Base-by-base conservation (phyloP, 495 filamentous ascomycete species). In the Aspergillus funiculosus region DNA sequence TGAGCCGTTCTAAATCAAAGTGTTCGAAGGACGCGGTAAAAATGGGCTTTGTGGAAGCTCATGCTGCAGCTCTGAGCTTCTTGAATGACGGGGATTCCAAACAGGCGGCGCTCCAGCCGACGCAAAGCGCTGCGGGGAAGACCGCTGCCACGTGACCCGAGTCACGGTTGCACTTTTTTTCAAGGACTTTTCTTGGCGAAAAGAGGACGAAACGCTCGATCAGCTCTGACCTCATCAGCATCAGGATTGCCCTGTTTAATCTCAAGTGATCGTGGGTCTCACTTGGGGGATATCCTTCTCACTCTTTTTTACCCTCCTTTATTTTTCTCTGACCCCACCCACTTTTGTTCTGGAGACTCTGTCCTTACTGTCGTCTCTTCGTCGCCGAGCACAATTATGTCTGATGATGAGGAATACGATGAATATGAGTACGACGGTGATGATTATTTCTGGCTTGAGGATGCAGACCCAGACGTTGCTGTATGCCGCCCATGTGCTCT, bases 401-500 rank as follows among this genome's bases (percentile, higher is more conserved):
- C 72, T 35, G 73, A 75, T 48, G 70, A 74, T 50, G 73, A 75
- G 31, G 71, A 75, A 14, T 72, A 69, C 41, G 69, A 67, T 30
- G 68, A 74, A n/a, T n/a, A n/a, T 27, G 70, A 67, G 35, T 65
- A 64, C 34, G 65, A 72, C 15, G 69, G 72, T 11, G 69, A 69
- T 7, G 68, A 67, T 41, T 52, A 63, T 39, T 65, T 64, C 40
- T 68, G 60, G 60, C 54, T 63, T 21, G 70, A 73, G 22, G 72
- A 75, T 9, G 52, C 60, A 25, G 64, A 64, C 4, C 66, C 66
- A 3, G 66, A 63, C 20, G 50, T 68, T 20, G 70, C 65, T 9
- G 73, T 75, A 47, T 58, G 69, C 62, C 10, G 3, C 40, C 8
- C 39, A 14, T 11, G 2, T n/a, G 26, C 17, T 13, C 37, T 31